phyloP scores from a whole-genome alignment of 1,284 basidiomycete species.

The Sporisorium reilianum region DNA sequence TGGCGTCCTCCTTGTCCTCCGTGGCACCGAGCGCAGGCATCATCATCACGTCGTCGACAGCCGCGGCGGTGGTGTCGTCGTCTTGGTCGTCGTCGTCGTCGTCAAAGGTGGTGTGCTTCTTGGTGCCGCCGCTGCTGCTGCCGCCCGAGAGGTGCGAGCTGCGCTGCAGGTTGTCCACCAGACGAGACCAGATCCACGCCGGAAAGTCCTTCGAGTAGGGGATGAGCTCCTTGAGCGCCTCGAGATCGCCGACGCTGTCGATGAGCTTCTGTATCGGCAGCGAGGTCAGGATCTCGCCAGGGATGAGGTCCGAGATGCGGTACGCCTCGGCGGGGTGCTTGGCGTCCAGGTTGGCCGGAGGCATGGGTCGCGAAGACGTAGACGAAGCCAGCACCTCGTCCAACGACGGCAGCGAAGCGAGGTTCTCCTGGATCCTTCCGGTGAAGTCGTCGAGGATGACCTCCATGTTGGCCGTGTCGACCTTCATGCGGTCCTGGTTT shows the following conservation, averaged over 20 bases:
- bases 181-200: constrained; percentile 40
- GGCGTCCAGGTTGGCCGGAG: constrained; percentile 60
- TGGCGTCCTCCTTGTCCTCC: constrained; percentile 48
- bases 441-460: constrained; percentile 61
- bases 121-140: constrained; percentile 6
- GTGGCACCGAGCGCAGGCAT: constrained; percentile 51
- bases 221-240: constrained; percentile 34
- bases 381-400: constrained; percentile 52
- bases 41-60: constrained; percentile 29
- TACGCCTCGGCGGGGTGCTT: constrained; percentile 62
- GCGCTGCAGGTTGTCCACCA: constrained; percentile 48
- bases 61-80: neutral
- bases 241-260: constrained; percentile 31
- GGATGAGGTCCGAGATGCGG: constrained; percentile 57
- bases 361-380: constrained; percentile 59
- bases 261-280: constrained; percentile 53
- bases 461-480: constrained; percentile 66
- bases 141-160: constrained; percentile 35
- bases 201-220: constrained; percentile 46
- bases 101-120: constrained; percentile 42
- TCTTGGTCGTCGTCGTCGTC: constrained; percentile 42
- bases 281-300: constrained; percentile 43
- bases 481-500: constrained; percentile 68
- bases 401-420: constrained; percentile 49
- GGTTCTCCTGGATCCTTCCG: constrained; percentile 55